These are phyloP conservation scores for Immersiella caudata DNA, from an alignment of 495 filamentous ascomycete genomes.

Conservation along the genomic window DNA sequence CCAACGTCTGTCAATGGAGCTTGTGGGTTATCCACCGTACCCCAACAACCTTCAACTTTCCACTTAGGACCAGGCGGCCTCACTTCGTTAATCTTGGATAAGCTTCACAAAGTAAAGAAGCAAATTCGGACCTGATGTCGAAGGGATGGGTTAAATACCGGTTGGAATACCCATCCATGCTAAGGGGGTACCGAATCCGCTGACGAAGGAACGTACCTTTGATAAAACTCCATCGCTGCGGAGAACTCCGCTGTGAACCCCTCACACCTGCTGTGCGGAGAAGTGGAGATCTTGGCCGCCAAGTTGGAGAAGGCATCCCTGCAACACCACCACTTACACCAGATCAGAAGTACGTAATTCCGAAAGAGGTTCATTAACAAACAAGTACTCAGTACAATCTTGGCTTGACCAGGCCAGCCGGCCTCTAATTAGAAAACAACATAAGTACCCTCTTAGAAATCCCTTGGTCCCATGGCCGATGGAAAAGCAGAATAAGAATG, in stretches of 20 bases:
- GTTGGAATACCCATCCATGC: too few relatives aligned
- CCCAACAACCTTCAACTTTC: too few relatives aligned
- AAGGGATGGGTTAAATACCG: too few relatives aligned
- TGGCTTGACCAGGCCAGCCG: neutral
- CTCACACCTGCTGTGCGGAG: constrained; percentile 8
- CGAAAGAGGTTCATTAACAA: neutral
- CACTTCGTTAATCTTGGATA: too few relatives aligned
- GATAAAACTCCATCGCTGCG: too few relatives aligned
- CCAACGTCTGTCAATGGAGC: too few relatives aligned
- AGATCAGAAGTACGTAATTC: neutral
- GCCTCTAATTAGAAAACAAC: neutral
- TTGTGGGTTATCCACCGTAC: too few relatives aligned
- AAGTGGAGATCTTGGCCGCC: constrained; percentile 15
- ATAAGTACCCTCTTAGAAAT: neutral
- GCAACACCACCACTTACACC: neutral
- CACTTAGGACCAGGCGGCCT: too few relatives aligned
- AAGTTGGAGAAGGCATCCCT: constrained; percentile 4
- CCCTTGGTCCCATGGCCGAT: neutral
- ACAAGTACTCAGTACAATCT: neutral
- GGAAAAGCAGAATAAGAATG: constrained; percentile 13
- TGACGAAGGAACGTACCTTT: neutral
- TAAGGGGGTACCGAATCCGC: neutral
- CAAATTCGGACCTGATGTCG: too few relatives aligned
- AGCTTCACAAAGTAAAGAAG: too few relatives aligned
- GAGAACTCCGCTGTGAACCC: neutral